Evolutionary conservation across 306 rosid genomes (phyloP).

Genomic region (Trifolium pratense): DNA sequence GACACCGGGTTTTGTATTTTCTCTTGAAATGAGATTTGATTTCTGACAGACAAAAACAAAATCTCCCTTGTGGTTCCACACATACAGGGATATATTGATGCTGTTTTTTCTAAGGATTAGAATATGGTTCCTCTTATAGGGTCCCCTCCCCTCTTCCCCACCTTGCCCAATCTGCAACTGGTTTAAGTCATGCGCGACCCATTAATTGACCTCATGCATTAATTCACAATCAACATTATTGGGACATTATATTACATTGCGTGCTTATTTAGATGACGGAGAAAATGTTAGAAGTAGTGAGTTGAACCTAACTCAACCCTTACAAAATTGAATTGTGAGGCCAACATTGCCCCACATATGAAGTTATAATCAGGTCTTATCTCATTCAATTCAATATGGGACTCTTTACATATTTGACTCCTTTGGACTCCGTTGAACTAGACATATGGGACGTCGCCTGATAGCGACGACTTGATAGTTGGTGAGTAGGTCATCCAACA

Average conservation of each 20-base stretch:
- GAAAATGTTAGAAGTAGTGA: too few species aligned
- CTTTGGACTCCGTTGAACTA: too few species aligned
- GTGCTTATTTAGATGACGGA: background rate
- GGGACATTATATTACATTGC: background rate
- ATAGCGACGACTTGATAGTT: too few species aligned
- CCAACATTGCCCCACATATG: too few species aligned
- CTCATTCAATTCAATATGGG: too few species aligned
- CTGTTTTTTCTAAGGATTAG: conserved; percentile 40
- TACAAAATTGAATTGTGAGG: too few species aligned
- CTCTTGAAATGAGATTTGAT: conserved; percentile 31
- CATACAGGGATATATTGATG: conserved; percentile 38
- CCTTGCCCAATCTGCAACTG: conserved; percentile 38
- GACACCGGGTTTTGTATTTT: conserved; percentile 60
- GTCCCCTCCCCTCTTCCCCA: conserved; percentile 43
- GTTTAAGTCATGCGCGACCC: conserved; percentile 40
- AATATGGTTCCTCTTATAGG: conserved; percentile 38
- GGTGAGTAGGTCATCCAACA: too few species aligned
- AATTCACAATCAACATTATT: conserved; percentile 11
- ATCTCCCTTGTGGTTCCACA: conserved; percentile 47
- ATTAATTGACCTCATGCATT: conserved; percentile 35
- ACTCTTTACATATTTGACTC: too few species aligned
- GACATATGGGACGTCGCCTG: too few species aligned
- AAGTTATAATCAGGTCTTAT: too few species aligned
- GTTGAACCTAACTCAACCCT: too few species aligned
- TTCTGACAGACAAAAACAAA: conserved; percentile 45